Evolutionary conservation across 2,329 filamentous ascomycete genomes (phyloP).

Genomic region (Alternaria atra): DNA sequence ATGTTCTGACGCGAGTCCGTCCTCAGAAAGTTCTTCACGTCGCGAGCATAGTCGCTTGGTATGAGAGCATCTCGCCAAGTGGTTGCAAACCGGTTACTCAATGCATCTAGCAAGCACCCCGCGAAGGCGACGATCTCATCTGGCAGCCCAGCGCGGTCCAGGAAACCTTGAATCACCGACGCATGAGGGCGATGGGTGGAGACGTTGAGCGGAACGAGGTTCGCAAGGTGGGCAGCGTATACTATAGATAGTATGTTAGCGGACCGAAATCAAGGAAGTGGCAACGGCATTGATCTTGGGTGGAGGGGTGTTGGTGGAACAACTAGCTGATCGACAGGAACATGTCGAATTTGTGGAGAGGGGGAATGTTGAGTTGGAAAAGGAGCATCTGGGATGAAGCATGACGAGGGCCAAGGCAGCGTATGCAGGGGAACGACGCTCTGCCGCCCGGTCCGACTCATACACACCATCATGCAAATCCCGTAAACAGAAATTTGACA

Average conservation of each 20-base stretch:
- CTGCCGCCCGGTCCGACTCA: constrained; percentile 22
- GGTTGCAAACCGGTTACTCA: constrained; percentile 44
- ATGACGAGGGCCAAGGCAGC: constrained; percentile 25
- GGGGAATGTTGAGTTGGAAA: constrained; percentile 10
- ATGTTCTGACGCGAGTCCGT: constrained; percentile 26
- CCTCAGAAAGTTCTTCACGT: constrained; percentile 23
- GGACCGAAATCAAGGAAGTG: constrained; percentile 19
- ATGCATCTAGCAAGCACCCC: constrained; percentile 50
- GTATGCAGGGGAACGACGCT: constrained; percentile 33
- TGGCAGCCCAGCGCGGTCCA: constrained; percentile 44
- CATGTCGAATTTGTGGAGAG: constrained; percentile 16
- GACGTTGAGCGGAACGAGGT: constrained; percentile 48
- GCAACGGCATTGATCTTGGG: constrained; percentile 1
- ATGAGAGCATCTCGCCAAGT: constrained; percentile 41
- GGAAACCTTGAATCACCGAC: constrained; percentile 37
- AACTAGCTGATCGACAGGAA: constrained; percentile 34
- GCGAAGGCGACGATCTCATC: constrained; percentile 50
- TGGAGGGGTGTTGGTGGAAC: constrained; percentile 18
- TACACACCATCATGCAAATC: constrained; percentile 28
- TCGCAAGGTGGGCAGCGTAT: constrained; percentile 47
- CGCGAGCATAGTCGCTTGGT: constrained; percentile 25
- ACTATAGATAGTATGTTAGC: constrained; percentile 42
- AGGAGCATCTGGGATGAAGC: constrained; percentile 10
- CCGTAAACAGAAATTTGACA: constrained; percentile 25
- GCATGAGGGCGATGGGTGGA: constrained; percentile 39